A percentile compares a stretch with the other conserved stretches of the same genome.
These are phyloP conservation scores for Nitzschia sp. DNA, from an alignment of 108 stramenopile genomes.

Conservation along the genomic window DNA sequence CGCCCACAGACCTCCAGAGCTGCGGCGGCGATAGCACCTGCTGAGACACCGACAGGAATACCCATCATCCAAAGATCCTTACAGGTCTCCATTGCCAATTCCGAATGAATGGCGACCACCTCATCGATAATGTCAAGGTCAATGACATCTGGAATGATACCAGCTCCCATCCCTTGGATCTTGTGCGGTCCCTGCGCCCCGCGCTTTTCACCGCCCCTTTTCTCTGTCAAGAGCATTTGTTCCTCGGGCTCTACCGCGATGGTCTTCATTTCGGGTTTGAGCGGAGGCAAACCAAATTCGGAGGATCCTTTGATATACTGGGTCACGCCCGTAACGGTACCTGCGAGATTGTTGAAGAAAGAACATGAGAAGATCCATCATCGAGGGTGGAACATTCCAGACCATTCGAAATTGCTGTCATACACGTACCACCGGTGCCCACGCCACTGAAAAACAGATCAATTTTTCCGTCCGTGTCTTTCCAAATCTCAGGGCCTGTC, in stretches of 20 bases:
- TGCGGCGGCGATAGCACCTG: slow-evolving; percentile 71
- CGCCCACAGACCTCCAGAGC: slow-evolving; percentile 55
- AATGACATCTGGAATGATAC: slow-evolving; percentile 54
- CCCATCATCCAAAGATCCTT: slow-evolving; percentile 61
- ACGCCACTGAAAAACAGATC: slow-evolving; percentile 72
- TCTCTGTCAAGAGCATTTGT: slow-evolving; percentile 55
- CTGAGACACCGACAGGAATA: slow-evolving; percentile 58
- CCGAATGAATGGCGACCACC: slow-evolving; percentile 59
- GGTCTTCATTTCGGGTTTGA: slow-evolving; percentile 42
- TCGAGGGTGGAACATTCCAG: too few species aligned
- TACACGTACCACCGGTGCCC: slow-evolving; percentile 73
- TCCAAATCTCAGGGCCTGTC: slow-evolving; percentile 85
- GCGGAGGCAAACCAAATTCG: slow-evolving; percentile 37
- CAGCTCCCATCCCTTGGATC: slow-evolving; percentile 74
- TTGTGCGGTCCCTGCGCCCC: slow-evolving; percentile 67
- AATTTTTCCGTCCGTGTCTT: slow-evolving; percentile 54
- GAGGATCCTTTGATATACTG: slow-evolving; percentile 65
- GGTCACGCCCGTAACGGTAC: slow-evolving; percentile 64
- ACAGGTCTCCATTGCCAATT: slow-evolving; percentile 49
- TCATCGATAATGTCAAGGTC: slow-evolving; percentile 59
- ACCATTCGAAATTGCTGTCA: too few species aligned
- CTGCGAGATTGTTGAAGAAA: too few species aligned
- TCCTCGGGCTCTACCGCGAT: slow-evolving; percentile 70
- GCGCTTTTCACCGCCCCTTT: slow-evolving; percentile 48
- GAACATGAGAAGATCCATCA: too few species aligned